Conservation (phyloP, 768 basidiomycete species). For the Boletus reticuloceps region DNA sequence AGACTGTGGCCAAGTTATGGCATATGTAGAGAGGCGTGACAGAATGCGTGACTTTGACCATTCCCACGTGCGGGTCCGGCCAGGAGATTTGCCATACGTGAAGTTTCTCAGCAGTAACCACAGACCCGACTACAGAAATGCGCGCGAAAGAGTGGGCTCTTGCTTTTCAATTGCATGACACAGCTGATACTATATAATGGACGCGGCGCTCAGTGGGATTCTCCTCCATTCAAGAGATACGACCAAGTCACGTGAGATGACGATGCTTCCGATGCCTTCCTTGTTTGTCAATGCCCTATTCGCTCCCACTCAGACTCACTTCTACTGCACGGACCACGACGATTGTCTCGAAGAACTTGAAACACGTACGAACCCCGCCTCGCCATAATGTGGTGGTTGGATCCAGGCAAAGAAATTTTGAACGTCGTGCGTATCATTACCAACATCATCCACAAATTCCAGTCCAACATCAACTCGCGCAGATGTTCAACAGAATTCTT, state of each 20-base stretch:
- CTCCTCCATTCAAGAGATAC: not conserved
- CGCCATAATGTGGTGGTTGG: slow-evolving; percentile 77
- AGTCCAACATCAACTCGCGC: not conserved
- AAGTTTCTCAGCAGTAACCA: too few relatives aligned
- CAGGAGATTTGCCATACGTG: too few relatives aligned
- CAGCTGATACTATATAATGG: too few relatives aligned
- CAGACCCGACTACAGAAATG: too few relatives aligned
- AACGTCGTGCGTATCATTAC: slow-evolving; percentile 52
- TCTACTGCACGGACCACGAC: not conserved
- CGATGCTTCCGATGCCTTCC: slow-evolving; percentile 15
- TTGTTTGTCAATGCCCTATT: slow-evolving; percentile 32
- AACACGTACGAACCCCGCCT: slow-evolving; percentile 1
- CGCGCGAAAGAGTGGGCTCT: too few relatives aligned
- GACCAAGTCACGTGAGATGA: slow-evolving; percentile 29
- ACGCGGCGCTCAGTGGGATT: not conserved
- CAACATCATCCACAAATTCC: not conserved
- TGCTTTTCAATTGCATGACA: too few relatives aligned
- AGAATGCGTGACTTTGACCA: slow-evolving; percentile 10
- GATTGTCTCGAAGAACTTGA: not conserved
- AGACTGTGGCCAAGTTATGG: slow-evolving; percentile 23
- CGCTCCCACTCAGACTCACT: not conserved
- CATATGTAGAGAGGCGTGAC: slow-evolving; percentile 28
- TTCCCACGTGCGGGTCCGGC: too few relatives aligned
- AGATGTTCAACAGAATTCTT: slow-evolving; percentile 88
- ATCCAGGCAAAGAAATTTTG: slow-evolving; percentile 82